phyloP scores from a whole-genome alignment of 257 asterid species.

The Forsythia viridissima region DNA sequence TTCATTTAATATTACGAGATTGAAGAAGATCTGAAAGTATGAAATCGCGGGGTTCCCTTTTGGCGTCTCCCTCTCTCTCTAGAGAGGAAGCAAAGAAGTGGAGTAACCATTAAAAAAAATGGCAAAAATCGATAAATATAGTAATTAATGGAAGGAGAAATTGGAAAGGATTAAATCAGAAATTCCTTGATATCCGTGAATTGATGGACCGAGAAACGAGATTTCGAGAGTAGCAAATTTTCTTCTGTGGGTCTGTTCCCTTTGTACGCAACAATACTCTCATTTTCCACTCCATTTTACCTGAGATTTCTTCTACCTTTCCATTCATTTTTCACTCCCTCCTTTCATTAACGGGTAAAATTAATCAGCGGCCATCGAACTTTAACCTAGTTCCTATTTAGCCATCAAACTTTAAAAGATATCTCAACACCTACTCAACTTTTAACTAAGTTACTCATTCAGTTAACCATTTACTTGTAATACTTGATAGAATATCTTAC shows the following conservation, averaged over 20 bases:
- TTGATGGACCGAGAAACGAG: slow-evolving; percentile 64
- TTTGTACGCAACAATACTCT: slow-evolving; percentile 28
- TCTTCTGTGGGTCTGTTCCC: slow-evolving; percentile 27
- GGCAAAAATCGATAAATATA: slow-evolving; percentile 25
- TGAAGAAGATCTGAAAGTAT: slow-evolving; percentile 26
- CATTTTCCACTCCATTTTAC: background rate
- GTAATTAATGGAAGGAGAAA: slow-evolving; percentile 31
- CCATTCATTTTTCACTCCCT: background rate
- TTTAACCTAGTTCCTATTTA: too few species aligned
- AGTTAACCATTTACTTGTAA: too few species aligned
- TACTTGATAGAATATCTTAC: too few species aligned
- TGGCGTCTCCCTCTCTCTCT: slow-evolving; percentile 26
- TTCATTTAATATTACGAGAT: slow-evolving; percentile 11
- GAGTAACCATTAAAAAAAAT: slow-evolving; percentile 43
- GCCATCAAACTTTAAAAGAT: too few species aligned
- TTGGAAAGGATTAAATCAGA: background rate
- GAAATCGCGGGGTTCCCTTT: slow-evolving; percentile 2
- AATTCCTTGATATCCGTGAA: slow-evolving; percentile 75
- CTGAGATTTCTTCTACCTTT: background rate
- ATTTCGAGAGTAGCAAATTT: slow-evolving; percentile 35
- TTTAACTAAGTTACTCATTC: too few species aligned
- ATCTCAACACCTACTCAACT: too few species aligned
- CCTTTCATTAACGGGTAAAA: background rate
- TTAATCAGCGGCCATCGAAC: too few species aligned
- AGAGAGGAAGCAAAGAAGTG: slow-evolving; percentile 39